Base-by-base conservation (phyloP, 495 filamentous ascomycete genomes). In the Hamigera avellanea region DNA sequence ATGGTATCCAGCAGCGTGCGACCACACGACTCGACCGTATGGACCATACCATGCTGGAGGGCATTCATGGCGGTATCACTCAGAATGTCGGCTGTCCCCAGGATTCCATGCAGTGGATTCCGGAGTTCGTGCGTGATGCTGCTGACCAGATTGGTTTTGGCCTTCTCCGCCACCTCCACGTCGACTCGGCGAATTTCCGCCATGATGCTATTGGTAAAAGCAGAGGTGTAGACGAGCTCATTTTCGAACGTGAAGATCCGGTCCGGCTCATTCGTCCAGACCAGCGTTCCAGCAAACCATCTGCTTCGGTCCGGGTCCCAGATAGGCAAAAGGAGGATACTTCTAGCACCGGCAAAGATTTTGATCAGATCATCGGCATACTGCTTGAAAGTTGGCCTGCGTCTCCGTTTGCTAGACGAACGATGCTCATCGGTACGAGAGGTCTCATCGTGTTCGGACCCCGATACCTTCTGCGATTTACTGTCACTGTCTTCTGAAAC, bases 121-220 rank as follows among this genome's bases (percentile, higher is more conserved):
- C 81, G 64, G 10, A 84, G 60, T 44, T 86, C 81, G 42, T 86
- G 81, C 2, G 73, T 76, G 17, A 86, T 76, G 26, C 72, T 80
- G 3, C 72, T 77, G 26, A 86, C 73, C 33, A 84, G 73, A 33
- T 76, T 76, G 5, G 70, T 66, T 45, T 86, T 84, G 25, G 69
- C 67, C 37, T 54, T 61, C 30, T 74, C 64, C 6, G 68, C 61
- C 31, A 49, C 38, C 30, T 64, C 60, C 0, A 62, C 60, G 36
- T 71, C 65, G 8, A 81, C 44, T 17, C 71, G 67, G 8, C 60
- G 61, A 1, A 80, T 64, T 41, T 78, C 75, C 5, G 71, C 72
- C 73, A 78, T 80, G 41, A 76, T 62, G 18, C 62, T 70, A 37
- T 75, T 74, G 10, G 67, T 61, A 50, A 82, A 80, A 0, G 74